Evolutionary conservation across 805 yeast genomes (phyloP).

Genomic region (Myxozyma nipponensis): DNA sequence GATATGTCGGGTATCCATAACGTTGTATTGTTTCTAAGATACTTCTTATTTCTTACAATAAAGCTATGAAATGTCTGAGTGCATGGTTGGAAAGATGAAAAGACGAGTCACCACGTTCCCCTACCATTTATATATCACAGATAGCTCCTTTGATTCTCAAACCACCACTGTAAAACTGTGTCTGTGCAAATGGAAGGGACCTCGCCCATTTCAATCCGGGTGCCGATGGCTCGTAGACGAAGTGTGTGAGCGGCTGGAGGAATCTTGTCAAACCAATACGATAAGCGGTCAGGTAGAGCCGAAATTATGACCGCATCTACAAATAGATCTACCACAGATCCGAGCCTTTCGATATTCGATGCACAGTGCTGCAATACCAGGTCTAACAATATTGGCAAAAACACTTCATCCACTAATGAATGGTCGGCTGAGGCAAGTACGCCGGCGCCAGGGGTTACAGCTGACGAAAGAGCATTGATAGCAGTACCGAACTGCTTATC

Average conservation of each 20-base stretch:
- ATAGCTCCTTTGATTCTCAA: background rate
- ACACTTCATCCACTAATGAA: slow-evolving; percentile 6
- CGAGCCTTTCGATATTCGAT: background rate
- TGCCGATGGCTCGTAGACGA: slow-evolving; percentile 2
- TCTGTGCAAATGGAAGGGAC: slow-evolving; percentile 19
- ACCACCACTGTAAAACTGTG: slow-evolving; percentile 20
- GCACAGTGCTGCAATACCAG: background rate
- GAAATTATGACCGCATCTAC: slow-evolving; percentile 17
- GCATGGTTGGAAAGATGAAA: too few relatives aligned
- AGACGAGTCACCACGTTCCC: too few relatives aligned
- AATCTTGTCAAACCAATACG: slow-evolving; percentile 8
- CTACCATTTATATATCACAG: background rate
- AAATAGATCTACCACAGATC: slow-evolving; percentile 1
- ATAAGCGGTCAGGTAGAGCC: slow-evolving; percentile 5
- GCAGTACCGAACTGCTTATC: slow-evolving; percentile 14
- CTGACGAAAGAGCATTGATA: slow-evolving; percentile 6
- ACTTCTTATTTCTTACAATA: too few relatives aligned
- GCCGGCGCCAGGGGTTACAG: slow-evolving; percentile 19
- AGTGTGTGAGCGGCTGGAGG: background rate
- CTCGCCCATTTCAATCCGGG: slow-evolving; percentile 12
- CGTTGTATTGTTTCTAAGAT: too few relatives aligned
- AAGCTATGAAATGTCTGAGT: too few relatives aligned
- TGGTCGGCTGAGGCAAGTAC: slow-evolving; percentile 14
- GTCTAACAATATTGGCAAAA: slow-evolving; percentile 7
- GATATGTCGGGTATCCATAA: too few relatives aligned